Conservation (phyloP, 2,329 filamentous ascomycete genomes). For the Colletotrichum destructivum region DNA sequence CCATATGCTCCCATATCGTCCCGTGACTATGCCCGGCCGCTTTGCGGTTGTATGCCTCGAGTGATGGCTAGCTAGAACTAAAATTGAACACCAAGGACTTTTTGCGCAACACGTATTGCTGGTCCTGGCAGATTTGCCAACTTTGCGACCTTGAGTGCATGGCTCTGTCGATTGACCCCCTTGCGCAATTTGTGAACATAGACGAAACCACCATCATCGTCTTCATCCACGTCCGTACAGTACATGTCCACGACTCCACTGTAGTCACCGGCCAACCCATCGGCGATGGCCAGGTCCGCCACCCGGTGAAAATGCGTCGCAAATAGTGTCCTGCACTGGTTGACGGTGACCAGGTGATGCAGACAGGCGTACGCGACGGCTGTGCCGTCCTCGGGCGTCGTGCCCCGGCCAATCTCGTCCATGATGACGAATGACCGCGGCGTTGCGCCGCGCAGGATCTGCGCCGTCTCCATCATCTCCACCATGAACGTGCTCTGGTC, state of each 20-base stretch:
- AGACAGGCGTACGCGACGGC: conserved; percentile 93
- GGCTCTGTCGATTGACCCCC: conserved; percentile 88
- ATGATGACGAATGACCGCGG: conserved; percentile 92
- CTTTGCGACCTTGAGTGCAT: conserved; percentile 94
- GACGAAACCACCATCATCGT: conserved; percentile 78
- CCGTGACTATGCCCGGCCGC: conserved; percentile 22
- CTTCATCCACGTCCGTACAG: conserved; percentile 91
- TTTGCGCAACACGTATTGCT: conserved; percentile 77
- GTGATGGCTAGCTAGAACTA: conserved; percentile 30
- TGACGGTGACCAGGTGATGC: conserved; percentile 84
- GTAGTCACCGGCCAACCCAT: conserved; percentile 56
- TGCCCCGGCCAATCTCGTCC: conserved; percentile 97
- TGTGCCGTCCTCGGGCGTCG: conserved; percentile 91
- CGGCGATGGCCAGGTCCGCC: conserved; percentile 79
- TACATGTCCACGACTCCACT: conserved; percentile 75
- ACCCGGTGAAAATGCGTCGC: conserved; percentile 95
- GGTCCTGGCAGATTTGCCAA: conserved; percentile 85
- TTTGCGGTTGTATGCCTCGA: neutral
- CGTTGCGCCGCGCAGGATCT: conserved; percentile 89
- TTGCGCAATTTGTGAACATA: conserved; percentile 87
- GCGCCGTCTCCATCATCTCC: conserved; percentile 97
- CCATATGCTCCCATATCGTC: conserved; percentile 17
- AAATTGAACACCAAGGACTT: conserved; percentile 61
- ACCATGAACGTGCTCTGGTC: conserved; percentile 99
- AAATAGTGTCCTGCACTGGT: conserved; percentile 86